These are phyloP conservation scores for Colletotrichum melonis DNA, from an alignment of 2,329 filamentous ascomycete species.

Conservation along the genomic window DNA sequence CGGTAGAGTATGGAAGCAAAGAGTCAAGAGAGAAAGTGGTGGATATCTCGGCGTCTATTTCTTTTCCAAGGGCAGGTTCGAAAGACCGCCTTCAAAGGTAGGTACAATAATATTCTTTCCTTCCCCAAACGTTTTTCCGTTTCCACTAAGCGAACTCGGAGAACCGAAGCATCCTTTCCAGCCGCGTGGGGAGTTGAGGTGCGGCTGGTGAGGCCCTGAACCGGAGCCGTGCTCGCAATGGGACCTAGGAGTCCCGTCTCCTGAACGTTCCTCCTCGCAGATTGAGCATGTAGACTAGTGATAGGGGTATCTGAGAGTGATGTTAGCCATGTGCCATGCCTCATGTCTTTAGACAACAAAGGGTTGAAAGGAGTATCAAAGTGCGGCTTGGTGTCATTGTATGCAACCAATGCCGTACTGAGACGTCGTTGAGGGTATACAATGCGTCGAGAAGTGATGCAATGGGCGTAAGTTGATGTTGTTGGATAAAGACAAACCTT, in stretches of 20 bases:
- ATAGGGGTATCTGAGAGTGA: neutral
- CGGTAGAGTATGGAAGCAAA: neutral
- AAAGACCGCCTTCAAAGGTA: neutral
- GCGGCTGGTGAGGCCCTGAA: neutral
- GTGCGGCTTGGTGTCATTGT: slow-evolving; percentile 46
- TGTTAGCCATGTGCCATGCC: slow-evolving; percentile 1
- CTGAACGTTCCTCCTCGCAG: too few species aligned
- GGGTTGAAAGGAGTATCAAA: neutral
- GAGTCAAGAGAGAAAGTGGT: neutral
- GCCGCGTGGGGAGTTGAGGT: neutral
- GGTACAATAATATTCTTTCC: neutral
- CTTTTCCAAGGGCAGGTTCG: neutral
- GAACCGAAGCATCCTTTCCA: neutral
- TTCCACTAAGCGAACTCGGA: neutral
- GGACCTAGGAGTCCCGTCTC: neutral
- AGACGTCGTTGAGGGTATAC: slow-evolving; percentile 45
- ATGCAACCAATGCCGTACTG: slow-evolving; percentile 51
- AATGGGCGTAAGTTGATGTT: too few species aligned
- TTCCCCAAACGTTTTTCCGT: neutral
- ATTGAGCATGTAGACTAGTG: neutral
- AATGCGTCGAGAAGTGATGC: slow-evolving; percentile 34
- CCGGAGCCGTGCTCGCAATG: neutral
- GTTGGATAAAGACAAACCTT: slow-evolving; percentile 6
- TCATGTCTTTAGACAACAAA: neutral
- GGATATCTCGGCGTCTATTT: neutral